Evolutionary conservation across 257 asterid species (phyloP), one percentile per base, ranked within the genome.

Genomic region (Ajuga chamaepitys): DNA sequence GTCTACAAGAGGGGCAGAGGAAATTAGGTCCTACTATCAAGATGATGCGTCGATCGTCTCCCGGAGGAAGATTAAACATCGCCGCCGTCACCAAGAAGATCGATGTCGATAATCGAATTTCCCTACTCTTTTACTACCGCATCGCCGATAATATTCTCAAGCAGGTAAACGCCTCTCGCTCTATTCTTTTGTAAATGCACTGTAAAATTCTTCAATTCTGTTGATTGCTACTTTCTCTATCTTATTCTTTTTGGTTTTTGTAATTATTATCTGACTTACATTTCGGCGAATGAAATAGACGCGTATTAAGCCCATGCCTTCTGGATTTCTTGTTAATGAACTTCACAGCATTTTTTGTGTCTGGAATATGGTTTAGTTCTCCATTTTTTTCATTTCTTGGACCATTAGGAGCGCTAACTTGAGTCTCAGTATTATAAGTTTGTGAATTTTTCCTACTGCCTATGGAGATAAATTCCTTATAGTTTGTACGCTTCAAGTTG

Each of bases 81-180:
- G 87, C 84, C 54, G 81, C 91, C 9, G 74, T 78, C 47, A 77
- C 97, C 66, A 74, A 62, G 87, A 87, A 85, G 81, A 65, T 87
- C 75, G 88, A 77, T 37, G 90, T 89, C 10, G 94, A 89, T 70
- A 85, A 85, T 55, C 84, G 92, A 62, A 74, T 87, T 72, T 69
- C 95, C 45, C 77, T 89, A 11, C 76, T 53, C 7, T 80, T 69
- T 64, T 89, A 89, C 74, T 75, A 44, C 70, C 88, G 97, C 11
- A 87, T 89, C 75, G 95, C 97, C 18, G 84, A 87, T 48, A 89
- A 85, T 66, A 78, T 89, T 68, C 91, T 89, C 75, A 87, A 78
- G 77, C 95, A 87, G 97, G 97, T 89, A 58, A 41, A 18, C 48
- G 41, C 44, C 16, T 18, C 57, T 73, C 2, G 20, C 21, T 25